These are phyloP conservation scores for Amaranthus palmeri DNA, from an alignment of 148 eudicot genomes.

Conservation along the genomic window DNA sequence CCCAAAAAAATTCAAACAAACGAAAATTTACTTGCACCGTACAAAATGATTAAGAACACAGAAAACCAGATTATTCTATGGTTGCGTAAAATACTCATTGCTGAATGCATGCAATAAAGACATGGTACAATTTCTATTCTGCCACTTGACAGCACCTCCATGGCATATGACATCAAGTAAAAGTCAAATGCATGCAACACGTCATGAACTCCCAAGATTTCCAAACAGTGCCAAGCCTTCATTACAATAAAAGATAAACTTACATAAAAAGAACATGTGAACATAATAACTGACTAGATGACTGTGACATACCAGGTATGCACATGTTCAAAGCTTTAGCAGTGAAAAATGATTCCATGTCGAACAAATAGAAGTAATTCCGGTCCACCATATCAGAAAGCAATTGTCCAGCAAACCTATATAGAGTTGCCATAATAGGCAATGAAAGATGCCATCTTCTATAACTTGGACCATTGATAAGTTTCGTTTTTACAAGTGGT, in stretches of 20 bases:
- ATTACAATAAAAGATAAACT: neutral
- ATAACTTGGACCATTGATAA: conserved; percentile 94
- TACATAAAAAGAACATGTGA: neutral
- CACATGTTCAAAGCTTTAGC: conserved; percentile 99
- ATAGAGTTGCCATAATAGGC: conserved; percentile 98
- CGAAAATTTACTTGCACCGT: neutral
- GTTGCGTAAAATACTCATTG: no score
- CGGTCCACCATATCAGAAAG: conserved; percentile 91
- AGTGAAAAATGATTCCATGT: conserved; percentile 98
- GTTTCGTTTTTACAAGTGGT: conserved; percentile 94
- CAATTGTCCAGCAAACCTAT: conserved; percentile 93
- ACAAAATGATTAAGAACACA: neutral
- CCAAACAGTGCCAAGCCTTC: no score
- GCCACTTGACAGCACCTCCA: neutral
- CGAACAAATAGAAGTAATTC: conserved; percentile 91
- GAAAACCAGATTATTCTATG: no score
- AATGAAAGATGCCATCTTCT: conserved; percentile 94
- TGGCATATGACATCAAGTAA: neutral
- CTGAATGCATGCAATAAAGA: no score
- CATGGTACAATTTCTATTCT: no score
- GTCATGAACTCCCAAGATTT: neutral
- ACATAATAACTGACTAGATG: neutral
- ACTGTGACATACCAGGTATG: conserved; percentile 70
- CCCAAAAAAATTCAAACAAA: neutral
- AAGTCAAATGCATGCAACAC: neutral